Base-by-base conservation (phyloP, 108 stramenopile species). In the Nannochloropsis salina region DNA sequence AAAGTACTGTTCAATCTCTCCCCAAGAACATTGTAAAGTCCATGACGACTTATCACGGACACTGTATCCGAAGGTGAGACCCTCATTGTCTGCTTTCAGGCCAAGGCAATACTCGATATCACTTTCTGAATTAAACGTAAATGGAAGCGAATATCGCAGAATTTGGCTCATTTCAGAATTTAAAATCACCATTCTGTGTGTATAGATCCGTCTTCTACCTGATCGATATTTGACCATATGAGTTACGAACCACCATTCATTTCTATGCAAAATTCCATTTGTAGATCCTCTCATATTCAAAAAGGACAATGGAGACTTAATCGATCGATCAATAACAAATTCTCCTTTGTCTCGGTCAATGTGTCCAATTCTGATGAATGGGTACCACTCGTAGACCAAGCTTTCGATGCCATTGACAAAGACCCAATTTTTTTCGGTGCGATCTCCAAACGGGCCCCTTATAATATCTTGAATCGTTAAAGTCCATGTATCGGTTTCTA, bases 201-300 rank as follows among this genome's bases (percentile, higher is more conserved):
- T 74, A 6, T 74, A 74, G 61, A n/a, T n/a, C 15, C 61, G 61
- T n/a, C 15, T 4, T n/a, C n/a, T 15, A 15, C 61, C 61, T n/a
- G 61, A n/a, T 15, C 61, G 61, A n/a, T 74, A 3, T 6, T n/a
- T n/a, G 20, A 74, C 61, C 4, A n/a, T n/a, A 74, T 74, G 61
- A n/a, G 61, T 74, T n/a, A 74, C 61, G 61, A 74, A 74, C 61
- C 61, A 74, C 61, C 61, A 74, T 74, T 74, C 61, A n/a, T 74
- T 74, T 6, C n/a, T n/a, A 74, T 74, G 61, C 61, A 74, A 74
- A n/a, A 74, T n/a, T 15, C 61, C 61, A n/a, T 74, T 74, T n/a
- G 61, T 74, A 4, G 61, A 74, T 6, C 61, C 61, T 2, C 61
- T 15, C 61, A 74, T 74, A n/a, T 15, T 6, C n/a, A n/a, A 74